Evolutionary conservation across 1,139 yeast species (phyloP).

Genomic region (Chernovozyma aurita): DNA sequence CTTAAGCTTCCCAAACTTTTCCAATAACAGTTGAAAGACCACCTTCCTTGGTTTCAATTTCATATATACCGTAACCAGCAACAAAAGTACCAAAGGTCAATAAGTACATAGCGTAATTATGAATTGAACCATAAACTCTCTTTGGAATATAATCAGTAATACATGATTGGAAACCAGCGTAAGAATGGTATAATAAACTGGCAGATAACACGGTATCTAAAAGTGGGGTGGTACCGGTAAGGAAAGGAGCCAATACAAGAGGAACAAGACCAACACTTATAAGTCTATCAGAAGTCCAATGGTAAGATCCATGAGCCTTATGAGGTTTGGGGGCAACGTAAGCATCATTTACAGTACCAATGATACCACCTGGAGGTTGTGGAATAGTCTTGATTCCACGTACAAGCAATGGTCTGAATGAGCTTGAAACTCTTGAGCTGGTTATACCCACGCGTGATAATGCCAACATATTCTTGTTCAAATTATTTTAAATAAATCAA

Average conservation of each 20-base stretch:
- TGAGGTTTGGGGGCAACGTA: slow-evolving; percentile 54
- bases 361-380: slow-evolving; percentile 73
- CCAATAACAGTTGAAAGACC: slow-evolving; percentile 34
- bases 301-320: slow-evolving; percentile 60
- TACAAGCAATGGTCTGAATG: slow-evolving; percentile 12
- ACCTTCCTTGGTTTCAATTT: slow-evolving; percentile 65
- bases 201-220: slow-evolving; percentile 57
- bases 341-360: slow-evolving; percentile 76
- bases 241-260: slow-evolving; percentile 56
- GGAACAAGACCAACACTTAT: slow-evolving; percentile 62
- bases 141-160: slow-evolving; percentile 74
- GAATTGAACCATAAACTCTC: slow-evolving; percentile 75
- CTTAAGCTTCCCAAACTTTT: slow-evolving; percentile 38
- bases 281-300: slow-evolving; percentile 67
- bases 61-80: slow-evolving; percentile 76
- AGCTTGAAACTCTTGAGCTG: slow-evolving; percentile 11
- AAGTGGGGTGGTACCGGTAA: slow-evolving; percentile 48
- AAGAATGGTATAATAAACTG: slow-evolving; percentile 57
- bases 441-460: slow-evolving; percentile 21
- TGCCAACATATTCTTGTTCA: slow-evolving; percentile 14
- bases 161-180: slow-evolving; percentile 72
- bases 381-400: slow-evolving; percentile 46
- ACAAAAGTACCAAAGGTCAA: slow-evolving; percentile 69
- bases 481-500: neutral
- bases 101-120: slow-evolving; percentile 57